Evolutionary conservation across 169 alveolate genomes (phyloP), one percentile per base, ranked within the genome.

Genomic region (Pseudocohnilembus persalinus): DNA sequence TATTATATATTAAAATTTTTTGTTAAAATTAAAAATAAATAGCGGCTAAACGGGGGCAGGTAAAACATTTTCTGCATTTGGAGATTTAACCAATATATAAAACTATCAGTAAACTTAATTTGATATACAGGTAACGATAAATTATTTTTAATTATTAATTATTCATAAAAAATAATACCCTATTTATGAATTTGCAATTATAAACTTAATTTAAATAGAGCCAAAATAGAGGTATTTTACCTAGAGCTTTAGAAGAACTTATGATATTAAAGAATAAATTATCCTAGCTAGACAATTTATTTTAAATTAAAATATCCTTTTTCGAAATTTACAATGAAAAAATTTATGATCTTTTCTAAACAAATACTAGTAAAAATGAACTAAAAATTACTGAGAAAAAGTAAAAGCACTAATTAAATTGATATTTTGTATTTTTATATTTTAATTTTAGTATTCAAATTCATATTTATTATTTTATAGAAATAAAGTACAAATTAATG

Each of bases 31-130:
- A 64, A 32, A 6, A 68, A 0, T 30, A 28, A 68, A 49, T 49
- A 86, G 91, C 83, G 95, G 95, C 25, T 81, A 92, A 81, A 92
- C 95, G 77, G 93, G 93, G n/a, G 95, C 95, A 30, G 95, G 95
- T 24, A 92, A 92, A 85, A 92, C 95, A 4, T 89, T 89, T 73
- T 81, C 92, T 0, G 88, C 89, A 20, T 85, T 89, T 63, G 95
- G 95, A 33, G 86, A 89, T 79, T 49, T 49, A 49, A 4, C 68
- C 4, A 4, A 49, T 11, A 11, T 11, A 4, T 49, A 11, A 4
- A 49, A 49, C 20, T 49, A 49, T 11, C 26, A n/a, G n/a, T 49
- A 49, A 11, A 49, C 68, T 11, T 11, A 11, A 49, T 11, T 49
- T 11, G 68, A 20, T 11, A 49, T 49, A 49, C 68, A 49, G 20